Base-by-base conservation (phyloP, 1,284 basidiomycete species). In the Porphyrellus sp. region DNA sequence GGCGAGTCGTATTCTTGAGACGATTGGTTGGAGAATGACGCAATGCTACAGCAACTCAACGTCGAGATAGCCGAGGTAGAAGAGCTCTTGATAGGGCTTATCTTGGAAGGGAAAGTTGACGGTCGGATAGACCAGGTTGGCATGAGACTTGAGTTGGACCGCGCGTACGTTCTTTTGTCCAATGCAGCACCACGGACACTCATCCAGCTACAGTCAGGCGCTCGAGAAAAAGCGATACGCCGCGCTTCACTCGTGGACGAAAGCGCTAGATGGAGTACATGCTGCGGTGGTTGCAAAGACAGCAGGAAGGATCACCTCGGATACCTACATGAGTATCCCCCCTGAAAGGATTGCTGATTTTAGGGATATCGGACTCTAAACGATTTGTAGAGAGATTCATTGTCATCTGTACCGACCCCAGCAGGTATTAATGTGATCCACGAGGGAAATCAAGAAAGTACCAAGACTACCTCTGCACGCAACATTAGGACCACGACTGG, bases 61-160 rank as follows among this genome's bases (percentile, higher is more conserved):
- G 89, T 98, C 18, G 81, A 90, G 18, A 80, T 82, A 31, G 80
- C 82, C 41, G 93, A 98, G 66, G 94, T 97, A 4, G 95, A 98
- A 66, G 91, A 92, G 52, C 82, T 99, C 27, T 82, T 99, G 31
- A 89, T 98, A 54, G 88, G 91, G 34, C 81, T 99, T 18, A 98
- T 99, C 53, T 74, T 98, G 27, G 96, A 99, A 70, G 92, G 91
- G 23, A 95, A 91, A 68, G 92, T 99, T 31, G 86, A 94, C 59
- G 97, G 96, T 16, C 83, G 87, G 61, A 97, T 99, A 64, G 96
- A 99, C 70, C 94, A 98, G 72, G 93, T 97, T 31, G 85, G 89
- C 20, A 93, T 94, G 76, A 80, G 90, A 49, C 78, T 99, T 15
- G 91, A 98, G 63, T 78, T 99, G 23, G 91, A 97, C 63, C 77